Evolutionary conservation across 1,284 basidiomycete genomes (phyloP), one percentile per base, ranked within the genome.

Genomic region (Polyporus tsugae): DNA sequence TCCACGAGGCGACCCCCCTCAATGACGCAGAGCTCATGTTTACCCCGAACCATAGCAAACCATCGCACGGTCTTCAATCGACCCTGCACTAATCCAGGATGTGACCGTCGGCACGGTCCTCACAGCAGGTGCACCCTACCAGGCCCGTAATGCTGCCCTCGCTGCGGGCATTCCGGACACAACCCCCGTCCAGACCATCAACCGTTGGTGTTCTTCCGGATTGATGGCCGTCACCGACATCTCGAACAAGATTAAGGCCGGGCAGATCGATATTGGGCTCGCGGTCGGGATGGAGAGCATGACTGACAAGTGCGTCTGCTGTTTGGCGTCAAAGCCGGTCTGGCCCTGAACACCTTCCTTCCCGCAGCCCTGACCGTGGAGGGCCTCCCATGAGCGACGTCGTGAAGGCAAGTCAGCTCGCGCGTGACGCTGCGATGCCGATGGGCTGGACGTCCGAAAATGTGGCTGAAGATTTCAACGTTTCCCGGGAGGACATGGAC

Each of bases 371-470:
- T 0, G 92, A 94, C 76, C 82, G 83, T 5, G 91, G 90, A 36
- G 87, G 87, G 9, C 87, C 88, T 1, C 70, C 77, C 29, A 87
- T 88, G 68, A 92, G 90, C 58, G 89, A 90, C 65, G 85, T 74
- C 41, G 70, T 80, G 59, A 75, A 76, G 63, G 72, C 70, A 5
- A 71, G 75, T 60, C 69, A 70, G n/a, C 55, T 70, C 6, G 79
- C 76, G 19, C 68, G 74, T 25, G 78, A 78, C 62, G 75, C 76
- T 55, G 57, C 72, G 17, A 77, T 78, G 80, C 91, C 91, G 33
- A 95, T 95, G 94, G 93, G 94, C 11, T 95, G 94, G 94, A 95
- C 95, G 2, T 92, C 89, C 67, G 92, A 94, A 79, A 94, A 93
- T 72, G 89, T 93, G 61, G 93, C 93, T 15, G 83, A 83, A 64